Conservation (phyloP, 371 early-diverging fungal genomes). For the Zychaea mexicana region DNA sequence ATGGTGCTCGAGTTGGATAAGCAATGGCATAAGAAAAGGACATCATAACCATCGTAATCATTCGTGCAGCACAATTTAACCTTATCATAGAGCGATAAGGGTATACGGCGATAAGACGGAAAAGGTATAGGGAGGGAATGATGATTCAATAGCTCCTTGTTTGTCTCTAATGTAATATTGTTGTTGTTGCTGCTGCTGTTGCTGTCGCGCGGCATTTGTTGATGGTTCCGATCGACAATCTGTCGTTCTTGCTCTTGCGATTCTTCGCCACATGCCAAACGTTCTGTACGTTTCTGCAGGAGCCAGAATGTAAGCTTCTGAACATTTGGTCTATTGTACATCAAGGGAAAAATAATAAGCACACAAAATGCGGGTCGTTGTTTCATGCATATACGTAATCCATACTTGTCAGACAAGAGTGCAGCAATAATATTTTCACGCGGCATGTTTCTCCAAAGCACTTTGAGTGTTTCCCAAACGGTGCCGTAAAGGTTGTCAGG, state of each 20-base stretch:
- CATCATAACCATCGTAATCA: neutral
- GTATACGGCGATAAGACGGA: neutral
- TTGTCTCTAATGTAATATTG: too few relatives aligned
- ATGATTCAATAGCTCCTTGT: too few relatives aligned
- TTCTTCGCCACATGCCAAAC: neutral
- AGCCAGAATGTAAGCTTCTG: conserved; percentile 38
- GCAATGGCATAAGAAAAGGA: neutral
- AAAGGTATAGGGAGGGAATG: too few relatives aligned
- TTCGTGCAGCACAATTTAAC: neutral
- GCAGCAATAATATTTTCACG: conserved; percentile 30
- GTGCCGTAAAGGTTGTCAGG: conserved; percentile 33
- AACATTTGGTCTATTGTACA: conserved; percentile 27
- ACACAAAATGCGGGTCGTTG: neutral
- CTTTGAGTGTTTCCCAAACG: conserved; percentile 41
- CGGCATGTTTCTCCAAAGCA: conserved; percentile 38
- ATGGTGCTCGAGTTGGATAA: neutral
- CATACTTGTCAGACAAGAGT: conserved; percentile 23
- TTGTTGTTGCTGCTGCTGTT: too few relatives aligned
- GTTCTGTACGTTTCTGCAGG: conserved; percentile 19
- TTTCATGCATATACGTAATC: neutral
- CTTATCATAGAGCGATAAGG: neutral
- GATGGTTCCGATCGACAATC: too few relatives aligned
- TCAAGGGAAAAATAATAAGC: conserved; percentile 1
- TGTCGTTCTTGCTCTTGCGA: neutral
- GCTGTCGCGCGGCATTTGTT: too few relatives aligned